These are phyloP conservation scores for Fraxinus excelsior DNA, from an alignment of 257 asterid genomes.

Conservation along the genomic window DNA sequence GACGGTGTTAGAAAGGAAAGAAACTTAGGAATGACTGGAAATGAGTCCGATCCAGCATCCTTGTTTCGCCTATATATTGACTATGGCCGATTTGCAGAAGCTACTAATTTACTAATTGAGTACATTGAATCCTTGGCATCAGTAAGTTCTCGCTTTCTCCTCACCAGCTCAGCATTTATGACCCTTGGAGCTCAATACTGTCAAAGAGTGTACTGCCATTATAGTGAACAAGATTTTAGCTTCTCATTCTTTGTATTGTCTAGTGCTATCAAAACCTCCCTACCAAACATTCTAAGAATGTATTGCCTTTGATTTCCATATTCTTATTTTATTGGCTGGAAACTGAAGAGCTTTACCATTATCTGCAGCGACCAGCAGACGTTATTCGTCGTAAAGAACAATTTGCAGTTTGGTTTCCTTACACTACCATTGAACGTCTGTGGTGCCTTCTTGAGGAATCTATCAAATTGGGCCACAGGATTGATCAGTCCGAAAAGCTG, in stretches of 20 bases:
- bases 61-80: slow-evolving; percentile 77
- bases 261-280: not conserved
- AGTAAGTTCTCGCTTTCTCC: slow-evolving; percentile 34
- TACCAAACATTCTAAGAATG: not conserved
- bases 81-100: slow-evolving; percentile 84
- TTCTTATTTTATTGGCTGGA: slow-evolving; percentile 2
- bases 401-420: slow-evolving; percentile 89
- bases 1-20: slow-evolving; percentile 57
- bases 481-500: slow-evolving; percentile 81
- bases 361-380: slow-evolving; percentile 77
- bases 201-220: not conserved
- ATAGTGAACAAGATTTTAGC: not conserved
- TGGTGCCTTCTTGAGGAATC: slow-evolving; percentile 93
- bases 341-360: slow-evolving; percentile 24
- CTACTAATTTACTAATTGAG: slow-evolving; percentile 78
- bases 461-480: slow-evolving; percentile 72
- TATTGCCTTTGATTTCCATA: slow-evolving; percentile 7
- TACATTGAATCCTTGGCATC: slow-evolving; percentile 68
- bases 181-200: not conserved
- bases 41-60: slow-evolving; percentile 78
- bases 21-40: slow-evolving; percentile 81
- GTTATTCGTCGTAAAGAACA: slow-evolving; percentile 75
- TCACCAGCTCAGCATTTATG: not conserved
- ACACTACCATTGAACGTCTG: slow-evolving; percentile 73
- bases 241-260: not conserved